phyloP scores from a whole-genome alignment of 345 rosid genomes.

The Triadica sebifera region DNA sequence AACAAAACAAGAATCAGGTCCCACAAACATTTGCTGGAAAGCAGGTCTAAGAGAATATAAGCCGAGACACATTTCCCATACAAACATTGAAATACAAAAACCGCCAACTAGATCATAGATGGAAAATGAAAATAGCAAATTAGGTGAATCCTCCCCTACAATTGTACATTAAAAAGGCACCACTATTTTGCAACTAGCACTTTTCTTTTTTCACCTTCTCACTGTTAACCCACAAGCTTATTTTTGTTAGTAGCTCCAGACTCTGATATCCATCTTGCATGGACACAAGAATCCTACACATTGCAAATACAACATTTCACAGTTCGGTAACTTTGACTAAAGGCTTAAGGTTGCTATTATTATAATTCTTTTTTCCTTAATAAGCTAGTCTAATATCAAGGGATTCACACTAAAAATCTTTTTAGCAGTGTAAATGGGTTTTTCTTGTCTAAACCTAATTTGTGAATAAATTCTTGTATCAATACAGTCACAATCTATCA shows the following conservation, averaged over 20 bases:
- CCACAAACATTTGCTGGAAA: conserved; percentile 49
- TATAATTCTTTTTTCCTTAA: too few species aligned
- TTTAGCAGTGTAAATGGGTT: too few species aligned
- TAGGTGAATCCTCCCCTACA: neutral
- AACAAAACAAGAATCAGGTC: conserved; percentile 15
- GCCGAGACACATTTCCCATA: conserved; percentile 14
- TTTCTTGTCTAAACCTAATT: too few species aligned
- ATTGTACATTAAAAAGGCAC: neutral
- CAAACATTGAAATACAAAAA: neutral
- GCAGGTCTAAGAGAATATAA: conserved; percentile 34
- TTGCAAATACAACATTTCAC: too few species aligned
- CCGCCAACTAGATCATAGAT: neutral
- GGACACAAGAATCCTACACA: neutral
- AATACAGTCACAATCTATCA: too few species aligned
- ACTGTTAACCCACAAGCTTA: conserved; percentile 12
- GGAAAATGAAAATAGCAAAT: too few species aligned
- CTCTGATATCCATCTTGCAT: neutral
- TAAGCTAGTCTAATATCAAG: neutral
- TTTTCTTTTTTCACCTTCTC: neutral
- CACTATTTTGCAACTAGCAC: neutral
- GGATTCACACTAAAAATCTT: neutral
- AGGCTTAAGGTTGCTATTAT: neutral
- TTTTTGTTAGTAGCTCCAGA: neutral
- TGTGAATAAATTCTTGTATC: too few species aligned
- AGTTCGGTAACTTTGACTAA: neutral